These are phyloP conservation scores for Gnetum montanum DNA, from an alignment of 75 land plant species.

Conservation along the genomic window DNA sequence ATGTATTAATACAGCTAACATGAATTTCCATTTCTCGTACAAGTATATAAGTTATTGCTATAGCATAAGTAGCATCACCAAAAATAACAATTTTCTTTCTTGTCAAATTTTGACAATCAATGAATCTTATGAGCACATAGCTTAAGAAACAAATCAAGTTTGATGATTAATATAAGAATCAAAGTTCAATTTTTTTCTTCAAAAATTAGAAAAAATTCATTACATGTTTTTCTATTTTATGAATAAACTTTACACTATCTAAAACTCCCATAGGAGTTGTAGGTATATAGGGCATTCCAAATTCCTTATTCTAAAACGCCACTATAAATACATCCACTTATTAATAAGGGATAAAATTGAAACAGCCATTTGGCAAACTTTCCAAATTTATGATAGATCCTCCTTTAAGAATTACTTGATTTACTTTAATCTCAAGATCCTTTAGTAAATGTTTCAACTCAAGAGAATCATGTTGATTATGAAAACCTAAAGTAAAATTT, in stretches of 20 bases:
- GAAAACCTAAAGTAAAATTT: background rate
- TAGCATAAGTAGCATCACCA: too few species aligned
- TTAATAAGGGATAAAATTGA: background rate
- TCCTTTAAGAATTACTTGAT: constrained; percentile 6
- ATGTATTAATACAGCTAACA: too few species aligned
- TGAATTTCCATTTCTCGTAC: too few species aligned
- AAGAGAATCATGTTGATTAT: background rate
- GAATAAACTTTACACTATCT: background rate
- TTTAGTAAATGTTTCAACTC: background rate
- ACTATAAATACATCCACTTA: background rate
- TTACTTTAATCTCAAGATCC: too few species aligned
- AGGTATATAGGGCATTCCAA: background rate
- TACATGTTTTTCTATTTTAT: background rate
- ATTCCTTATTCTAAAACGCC: background rate
- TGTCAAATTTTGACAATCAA: background rate
- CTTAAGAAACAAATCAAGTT: background rate
- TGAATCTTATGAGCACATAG: background rate
- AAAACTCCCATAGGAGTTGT: too few species aligned
- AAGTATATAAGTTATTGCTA: too few species aligned
- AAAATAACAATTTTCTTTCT: too few species aligned
- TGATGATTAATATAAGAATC: background rate
- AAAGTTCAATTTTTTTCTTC: background rate
- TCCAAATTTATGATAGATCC: background rate
- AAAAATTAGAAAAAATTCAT: background rate
- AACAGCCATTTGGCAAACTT: background rate